Base-by-base conservation (phyloP, 73 alveolate species). In the Paramecium octaurelia region DNA sequence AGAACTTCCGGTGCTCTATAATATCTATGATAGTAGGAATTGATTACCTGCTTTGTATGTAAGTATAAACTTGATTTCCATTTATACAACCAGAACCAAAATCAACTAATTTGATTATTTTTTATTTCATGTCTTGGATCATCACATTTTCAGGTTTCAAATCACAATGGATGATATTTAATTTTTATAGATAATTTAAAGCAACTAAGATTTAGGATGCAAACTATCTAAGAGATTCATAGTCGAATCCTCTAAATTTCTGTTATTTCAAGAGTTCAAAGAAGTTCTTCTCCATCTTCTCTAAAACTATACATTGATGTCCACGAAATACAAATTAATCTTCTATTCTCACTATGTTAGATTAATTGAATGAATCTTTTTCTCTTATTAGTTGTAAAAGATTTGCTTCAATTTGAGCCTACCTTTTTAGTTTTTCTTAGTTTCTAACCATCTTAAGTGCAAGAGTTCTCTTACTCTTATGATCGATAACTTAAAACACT, bases 1-100 rank as follows among this genome's bases (percentile, higher is more conserved):
- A 98, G 97, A 4, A 98, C 97, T 92, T 98, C 99, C 29, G 99
- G 99, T 14, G 99, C 99, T 85, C 99, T 85, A 92, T 98, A 98
- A 92, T 95, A 97, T 85, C 99, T 93, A 64, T 24, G 3, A n/a
- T n/a, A 18, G 6, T 18, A 64, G 11, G 5, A 12, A 6, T 3
- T 27, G 31, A 27, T 10, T 64, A 64, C 91, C 99, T 93, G 64
- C 98, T 93, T 88, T 98, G 96, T 1, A 98, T 98, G 73, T 98
- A 96, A 11, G 99, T 96, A 75, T 96, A 96, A n/a, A 95, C 60
- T 58, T 94, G 44, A 73, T 95, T 94, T 12, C 88, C 94, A 29
- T 94, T 95, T 35, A 89, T 93, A 87, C 99, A 96, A 24, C 96
- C 85, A 40, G 96, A 87, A 8, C 99, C 99, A 93, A 96, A 96